Conservation (phyloP, 192 early-diverging fungal species). For the Irineochytrium annulatum region DNA sequence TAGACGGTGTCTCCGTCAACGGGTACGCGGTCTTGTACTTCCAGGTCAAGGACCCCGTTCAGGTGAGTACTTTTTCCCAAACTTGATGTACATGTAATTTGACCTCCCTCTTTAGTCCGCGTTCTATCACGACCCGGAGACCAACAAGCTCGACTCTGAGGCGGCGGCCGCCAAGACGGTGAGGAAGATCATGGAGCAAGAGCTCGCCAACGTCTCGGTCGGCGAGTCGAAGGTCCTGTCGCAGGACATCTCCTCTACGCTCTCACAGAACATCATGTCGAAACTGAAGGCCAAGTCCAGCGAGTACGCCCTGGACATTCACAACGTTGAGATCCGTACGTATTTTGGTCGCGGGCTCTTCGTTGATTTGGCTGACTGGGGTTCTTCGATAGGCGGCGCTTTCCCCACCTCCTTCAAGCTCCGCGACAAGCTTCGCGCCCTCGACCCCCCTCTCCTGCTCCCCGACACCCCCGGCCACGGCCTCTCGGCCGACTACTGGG, state of each 20-base stretch:
- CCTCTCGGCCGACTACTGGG: slow-evolving; percentile 50
- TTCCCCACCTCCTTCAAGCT: slow-evolving; percentile 38
- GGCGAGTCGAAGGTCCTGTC: slow-evolving; percentile 23
- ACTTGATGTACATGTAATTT: background rate
- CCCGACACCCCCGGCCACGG: slow-evolving; percentile 40
- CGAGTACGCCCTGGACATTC: slow-evolving; percentile 40
- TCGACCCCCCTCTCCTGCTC: slow-evolving; percentile 42
- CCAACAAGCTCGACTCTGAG: slow-evolving; percentile 49
- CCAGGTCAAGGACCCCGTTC: slow-evolving; percentile 41
- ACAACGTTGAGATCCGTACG: slow-evolving; percentile 47
- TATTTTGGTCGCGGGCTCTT: background rate
- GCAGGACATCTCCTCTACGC: slow-evolving; percentile 22
- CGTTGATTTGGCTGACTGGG: background rate
- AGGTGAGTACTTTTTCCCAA: slow-evolving; percentile 22
- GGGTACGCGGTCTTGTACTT: slow-evolving; percentile 48
- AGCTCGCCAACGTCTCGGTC: slow-evolving; percentile 32
- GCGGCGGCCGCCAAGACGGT: slow-evolving; percentile 47
- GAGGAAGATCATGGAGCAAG: slow-evolving; percentile 33
- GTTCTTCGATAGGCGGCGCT: slow-evolving; percentile 33
- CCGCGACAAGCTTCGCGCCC: slow-evolving; percentile 45
- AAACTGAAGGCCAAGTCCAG: slow-evolving; percentile 29
- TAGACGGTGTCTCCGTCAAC: slow-evolving; percentile 43
- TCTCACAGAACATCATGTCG: slow-evolving; percentile 40
- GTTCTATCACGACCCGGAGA: slow-evolving; percentile 45
- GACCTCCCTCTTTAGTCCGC: slow-evolving; percentile 32